These are phyloP conservation scores for Scutellaria baicalensis DNA, from an alignment of 257 asterid genomes.

Conservation along the genomic window DNA sequence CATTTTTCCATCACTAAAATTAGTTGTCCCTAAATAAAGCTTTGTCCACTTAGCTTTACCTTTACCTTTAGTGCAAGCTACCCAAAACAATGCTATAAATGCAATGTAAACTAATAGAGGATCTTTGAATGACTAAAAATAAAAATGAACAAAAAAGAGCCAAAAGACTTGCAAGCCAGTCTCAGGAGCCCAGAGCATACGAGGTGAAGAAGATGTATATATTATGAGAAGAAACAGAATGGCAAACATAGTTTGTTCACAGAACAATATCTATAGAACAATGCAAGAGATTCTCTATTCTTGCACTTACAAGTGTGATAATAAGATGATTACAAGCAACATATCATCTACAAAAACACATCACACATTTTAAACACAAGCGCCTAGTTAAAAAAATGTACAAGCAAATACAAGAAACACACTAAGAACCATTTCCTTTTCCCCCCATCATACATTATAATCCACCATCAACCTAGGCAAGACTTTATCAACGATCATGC, in stretches of 20 bases:
- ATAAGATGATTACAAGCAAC: slow-evolving; percentile 10
- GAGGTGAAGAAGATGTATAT: not conserved
- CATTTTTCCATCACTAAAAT: not conserved
- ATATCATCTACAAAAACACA: slow-evolving; percentile 12
- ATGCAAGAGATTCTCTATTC: slow-evolving; percentile 11
- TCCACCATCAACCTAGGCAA: slow-evolving; percentile 2
- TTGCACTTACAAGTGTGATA: not conserved
- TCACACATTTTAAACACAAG: slow-evolving; percentile 8
- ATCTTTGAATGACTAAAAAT: too few relatives aligned
- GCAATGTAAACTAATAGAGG: not conserved
- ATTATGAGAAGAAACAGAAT: not conserved
- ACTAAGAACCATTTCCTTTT: slow-evolving; percentile 1
- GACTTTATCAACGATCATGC: not conserved
- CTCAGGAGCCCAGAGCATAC: not conserved
- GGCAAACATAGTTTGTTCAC: not conserved
- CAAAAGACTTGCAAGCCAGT: not conserved
- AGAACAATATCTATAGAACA: not conserved
- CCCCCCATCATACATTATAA: slow-evolving; percentile 15
- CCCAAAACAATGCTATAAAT: not conserved
- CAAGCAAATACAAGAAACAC: slow-evolving; percentile 15
- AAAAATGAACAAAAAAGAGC: not conserved
- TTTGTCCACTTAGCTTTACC: not conserved
- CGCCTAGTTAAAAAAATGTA: slow-evolving; percentile 1
- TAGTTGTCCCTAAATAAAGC: not conserved
- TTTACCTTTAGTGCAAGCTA: not conserved